Base-by-base conservation (phyloP, 208 protist genomes). In the Leishmania lainsoni region DNA sequence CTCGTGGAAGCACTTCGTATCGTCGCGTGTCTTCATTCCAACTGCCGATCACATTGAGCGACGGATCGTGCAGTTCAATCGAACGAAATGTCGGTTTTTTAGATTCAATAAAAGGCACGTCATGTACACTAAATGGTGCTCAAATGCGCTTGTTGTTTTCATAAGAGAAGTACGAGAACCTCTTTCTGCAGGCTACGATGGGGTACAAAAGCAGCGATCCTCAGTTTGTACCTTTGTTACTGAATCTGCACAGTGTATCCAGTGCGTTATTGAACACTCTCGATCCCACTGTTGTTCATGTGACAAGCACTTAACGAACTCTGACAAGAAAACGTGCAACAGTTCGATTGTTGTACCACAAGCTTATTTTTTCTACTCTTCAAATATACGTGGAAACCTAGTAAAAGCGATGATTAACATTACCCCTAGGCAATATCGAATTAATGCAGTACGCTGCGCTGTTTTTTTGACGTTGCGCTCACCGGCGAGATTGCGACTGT, bases 121-220 rank as follows among this genome's bases (percentile, higher is more conserved):
- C 85, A 35, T 96, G 93, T 74, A 78, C 81, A 65, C 49, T 94
- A 8, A 88, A 79, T 51, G 90, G 90, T 2, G 69, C 69, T 22
- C 81, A 90, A 76, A 84, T 92, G 48, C 94, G 93, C 63, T 49
- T 22, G 1, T 2, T 32, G 14, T 94, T 93, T 81, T 80, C 91
- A 58, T 72, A 89, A 12, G 51, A 48, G 63, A 78, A 75, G 32
- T 93, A 89, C 71, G 80, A 56, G 42, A 92, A 91, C 78, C 81
- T 96, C 6, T 94, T 93, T 81, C 56, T 94, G 10, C 78, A 80
- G 42, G 20, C 71, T 29, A 79, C 70, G 16, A 54, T 69, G 42
- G 72, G 79, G 75, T 86, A 65, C 51, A 54, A 74, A 49, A 56
- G 74, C 3, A 66, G 59, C 12, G 12, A 45, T 8, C 29, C 71